These are phyloP conservation scores for Claviceps lovelessii DNA, from an alignment of 2,329 filamentous ascomycete species.

Conservation along the genomic window DNA sequence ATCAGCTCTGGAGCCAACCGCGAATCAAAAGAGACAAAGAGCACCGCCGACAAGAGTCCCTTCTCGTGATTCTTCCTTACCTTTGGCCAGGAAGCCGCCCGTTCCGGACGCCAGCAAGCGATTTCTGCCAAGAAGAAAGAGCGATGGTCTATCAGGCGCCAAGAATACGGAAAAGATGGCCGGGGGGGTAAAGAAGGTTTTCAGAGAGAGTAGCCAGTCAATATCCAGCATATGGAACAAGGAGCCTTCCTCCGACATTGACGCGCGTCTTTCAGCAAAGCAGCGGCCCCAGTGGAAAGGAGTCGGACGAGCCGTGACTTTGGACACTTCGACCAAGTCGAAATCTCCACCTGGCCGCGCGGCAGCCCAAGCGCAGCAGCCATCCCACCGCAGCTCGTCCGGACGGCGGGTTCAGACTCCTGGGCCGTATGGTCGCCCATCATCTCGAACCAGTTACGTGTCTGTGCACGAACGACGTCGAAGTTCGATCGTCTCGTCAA, in stretches of 20 bases:
- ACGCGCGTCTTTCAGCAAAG: conserved; percentile 9
- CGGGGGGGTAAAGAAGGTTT: conserved; percentile 26
- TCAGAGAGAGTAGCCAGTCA: conserved; percentile 35
- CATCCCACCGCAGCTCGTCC: background rate
- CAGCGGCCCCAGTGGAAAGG: conserved; percentile 14
- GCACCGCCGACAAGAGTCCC: conserved; percentile 17
- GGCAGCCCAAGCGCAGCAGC: background rate
- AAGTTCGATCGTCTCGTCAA: conserved; percentile 41
- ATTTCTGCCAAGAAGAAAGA: conserved; percentile 16
- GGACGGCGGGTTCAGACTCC: conserved; percentile 9
- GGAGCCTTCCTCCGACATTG: conserved; percentile 21
- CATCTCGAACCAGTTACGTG: conserved; percentile 34
- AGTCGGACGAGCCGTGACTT: conserved; percentile 2
- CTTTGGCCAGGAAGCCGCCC: conserved; percentile 3
- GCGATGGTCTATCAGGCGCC: conserved; percentile 10
- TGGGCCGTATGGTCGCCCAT: conserved; percentile 21
- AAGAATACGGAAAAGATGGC: conserved; percentile 12
- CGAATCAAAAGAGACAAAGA: conserved; percentile 34
- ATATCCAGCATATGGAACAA: conserved; percentile 36
- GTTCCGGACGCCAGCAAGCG: conserved; percentile 4
- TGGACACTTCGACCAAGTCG: conserved; percentile 1
- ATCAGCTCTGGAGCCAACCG: conserved; percentile 4
- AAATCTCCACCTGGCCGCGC: conserved; percentile 4
- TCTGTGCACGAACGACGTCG: conserved; percentile 36
- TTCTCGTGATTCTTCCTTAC: conserved; percentile 10